Conservation (phyloP, 208 protist genomes). For the Leishmania martiniquensis region DNA sequence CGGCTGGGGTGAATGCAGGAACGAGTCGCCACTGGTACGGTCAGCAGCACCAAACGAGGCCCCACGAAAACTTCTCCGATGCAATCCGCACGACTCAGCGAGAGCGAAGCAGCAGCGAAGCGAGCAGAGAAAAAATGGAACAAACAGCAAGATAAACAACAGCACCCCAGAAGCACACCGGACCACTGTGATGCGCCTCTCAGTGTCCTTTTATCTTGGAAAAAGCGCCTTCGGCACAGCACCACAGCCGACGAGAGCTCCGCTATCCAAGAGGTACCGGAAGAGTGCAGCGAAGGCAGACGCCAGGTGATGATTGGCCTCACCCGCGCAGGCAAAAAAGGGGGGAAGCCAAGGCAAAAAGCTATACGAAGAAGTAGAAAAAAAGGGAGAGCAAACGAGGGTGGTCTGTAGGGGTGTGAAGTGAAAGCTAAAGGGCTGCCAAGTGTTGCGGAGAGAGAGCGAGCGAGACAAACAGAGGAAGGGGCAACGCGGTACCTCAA, state of each 20-base stretch:
- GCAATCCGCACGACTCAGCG: not conserved
- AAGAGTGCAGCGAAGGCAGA: not conserved
- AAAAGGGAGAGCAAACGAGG: not conserved
- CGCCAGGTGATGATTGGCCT: too few relatives aligned
- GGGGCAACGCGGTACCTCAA: too few relatives aligned
- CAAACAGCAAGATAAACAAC: too few relatives aligned
- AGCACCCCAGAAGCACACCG: too few relatives aligned
- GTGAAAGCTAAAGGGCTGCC: not conserved
- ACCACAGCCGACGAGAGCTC: not conserved
- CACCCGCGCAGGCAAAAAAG: too few relatives aligned
- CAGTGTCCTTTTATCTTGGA: not conserved
- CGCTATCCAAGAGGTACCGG: not conserved
- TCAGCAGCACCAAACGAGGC: not conserved
- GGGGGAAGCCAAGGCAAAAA: not conserved
- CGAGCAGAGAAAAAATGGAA: not conserved
- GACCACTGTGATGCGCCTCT: too few relatives aligned
- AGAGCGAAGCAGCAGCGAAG: slow-evolving; percentile 4
- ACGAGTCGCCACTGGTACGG: not conserved
- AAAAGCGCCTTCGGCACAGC: not conserved
- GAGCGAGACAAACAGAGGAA: too few relatives aligned
- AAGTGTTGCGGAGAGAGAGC: not conserved
- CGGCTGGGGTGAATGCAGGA: not conserved
- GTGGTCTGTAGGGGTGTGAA: not conserved
- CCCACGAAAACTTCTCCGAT: not conserved
- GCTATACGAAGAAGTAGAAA: too few relatives aligned